These are phyloP conservation scores for Diatrype stigma DNA, from an alignment of 2,329 filamentous ascomycete species.

Conservation along the genomic window DNA sequence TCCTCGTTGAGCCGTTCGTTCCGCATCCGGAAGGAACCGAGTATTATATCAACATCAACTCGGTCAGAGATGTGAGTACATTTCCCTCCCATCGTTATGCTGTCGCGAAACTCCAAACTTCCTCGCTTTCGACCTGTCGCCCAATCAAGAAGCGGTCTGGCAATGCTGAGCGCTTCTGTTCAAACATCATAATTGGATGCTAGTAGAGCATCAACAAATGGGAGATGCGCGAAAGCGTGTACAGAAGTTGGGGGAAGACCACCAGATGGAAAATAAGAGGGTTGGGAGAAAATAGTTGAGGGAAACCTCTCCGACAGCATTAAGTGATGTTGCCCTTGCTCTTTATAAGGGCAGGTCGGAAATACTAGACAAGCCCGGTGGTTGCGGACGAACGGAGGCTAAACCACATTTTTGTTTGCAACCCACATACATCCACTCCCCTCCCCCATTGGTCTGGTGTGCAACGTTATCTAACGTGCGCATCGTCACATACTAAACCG, in stretches of 20 bases:
- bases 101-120: slow-evolving; percentile 8
- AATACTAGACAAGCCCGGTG: slow-evolving; percentile 16
- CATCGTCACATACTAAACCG: neutral
- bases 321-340: slow-evolving; percentile 12
- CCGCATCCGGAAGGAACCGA: slow-evolving; percentile 93
- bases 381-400: slow-evolving; percentile 41
- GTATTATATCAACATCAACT: slow-evolving; percentile 99
- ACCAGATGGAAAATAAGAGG: neutral
- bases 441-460: slow-evolving; percentile 5
- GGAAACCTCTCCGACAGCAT: slow-evolving; percentile 7
- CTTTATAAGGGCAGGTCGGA: slow-evolving; percentile 19
- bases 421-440: slow-evolving; percentile 22
- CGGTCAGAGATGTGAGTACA: slow-evolving; percentile 87
- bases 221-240: neutral
- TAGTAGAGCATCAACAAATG: neutral
- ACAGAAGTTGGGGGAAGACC: neutral
- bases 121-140: slow-evolving; percentile 12
- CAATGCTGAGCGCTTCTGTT: neutral
- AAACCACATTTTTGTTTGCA: slow-evolving; percentile 32
- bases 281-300: slow-evolving; percentile 4
- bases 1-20: slow-evolving; percentile 97
- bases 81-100: neutral
- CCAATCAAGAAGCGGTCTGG: neutral
- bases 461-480: slow-evolving; percentile 1
- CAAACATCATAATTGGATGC: too few species aligned